Evolutionary conservation across 352 stramenopile genomes (phyloP), one percentile per base, ranked within the genome.

Genomic region (Globisporangium polare): DNA sequence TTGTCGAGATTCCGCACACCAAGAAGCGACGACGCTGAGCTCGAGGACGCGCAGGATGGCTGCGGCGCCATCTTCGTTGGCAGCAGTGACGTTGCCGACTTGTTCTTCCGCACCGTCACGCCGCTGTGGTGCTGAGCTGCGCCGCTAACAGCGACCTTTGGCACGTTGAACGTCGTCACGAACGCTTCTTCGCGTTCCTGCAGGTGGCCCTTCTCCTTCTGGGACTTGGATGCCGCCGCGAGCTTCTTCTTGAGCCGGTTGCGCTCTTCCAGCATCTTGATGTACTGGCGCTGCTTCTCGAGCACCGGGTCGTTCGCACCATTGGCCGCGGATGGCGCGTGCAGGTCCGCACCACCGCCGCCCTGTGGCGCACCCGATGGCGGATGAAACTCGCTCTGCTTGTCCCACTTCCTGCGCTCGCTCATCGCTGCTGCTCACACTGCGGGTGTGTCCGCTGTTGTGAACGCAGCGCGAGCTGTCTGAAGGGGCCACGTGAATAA

Each of bases 181-280:
- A 94, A 94, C 29, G 81, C 78, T 24, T 88, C 79, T 52, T 94
- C 85, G 24, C 83, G 68, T 55, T 90, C 76, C 9, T 83, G 73
- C 18, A 88, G 66, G 13, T 67, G 63, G 3, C 80, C 76, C 53
- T 80, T 80, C 50, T 78, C 78, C 59, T 76, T 66, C 61, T 82
- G 65, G 22, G 68, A 68, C 62, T 84, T 88, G n/a, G 73, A 77
- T 7, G 77, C 71, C 18, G 69, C 73, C 18, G 83, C 78, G 33
- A 94, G 67, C 27, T 86, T 88, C 69, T 92, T 94, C 66, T 86
- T 87, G 22, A 94, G 69, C 2, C 85, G 79, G 47, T 94, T 92
- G 57, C 83, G 78, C 64, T 94, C 85, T 52, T 94, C 85, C 39
- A 94, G 66, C 60, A 92, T 87, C 69, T 86, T 87, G 59, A 94